A percentile compares a stretch with the other conserved stretches of the same genome.
Evolutionary conservation across 768 basidiomycete genomes (phyloP).

Genomic region (Panaeolus cyanescens): DNA sequence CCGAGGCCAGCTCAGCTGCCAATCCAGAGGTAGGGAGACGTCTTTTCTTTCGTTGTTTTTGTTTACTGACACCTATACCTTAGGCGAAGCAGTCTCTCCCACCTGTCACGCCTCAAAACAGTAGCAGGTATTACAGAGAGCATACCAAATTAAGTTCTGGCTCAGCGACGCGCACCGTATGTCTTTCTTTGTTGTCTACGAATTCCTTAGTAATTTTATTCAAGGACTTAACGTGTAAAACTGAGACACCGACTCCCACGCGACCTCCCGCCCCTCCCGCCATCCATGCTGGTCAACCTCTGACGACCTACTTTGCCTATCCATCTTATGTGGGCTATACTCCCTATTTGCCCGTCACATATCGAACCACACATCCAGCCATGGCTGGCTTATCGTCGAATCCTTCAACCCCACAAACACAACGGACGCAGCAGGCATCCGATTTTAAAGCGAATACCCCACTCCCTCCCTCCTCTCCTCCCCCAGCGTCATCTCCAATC

Average conservation of each 20-base stretch:
- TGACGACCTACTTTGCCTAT: constrained; percentile 37
- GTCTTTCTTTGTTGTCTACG: constrained; percentile 17
- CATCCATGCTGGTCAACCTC: constrained; percentile 25
- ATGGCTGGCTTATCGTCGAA: constrained; percentile 31
- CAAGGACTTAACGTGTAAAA: constrained; percentile 33
- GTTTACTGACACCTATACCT: constrained; percentile 14
- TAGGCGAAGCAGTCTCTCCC: constrained; percentile 14
- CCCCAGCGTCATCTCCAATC: constrained; percentile 54
- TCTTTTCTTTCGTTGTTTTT: constrained; percentile 24
- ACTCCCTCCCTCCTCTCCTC: constrained; percentile 64
- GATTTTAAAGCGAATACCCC: constrained; percentile 38
- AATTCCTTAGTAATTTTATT: constrained; percentile 13
- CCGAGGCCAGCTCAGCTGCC: constrained; percentile 27
- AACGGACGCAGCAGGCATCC: constrained; percentile 39
- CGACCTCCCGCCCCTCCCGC: constrained; percentile 29
- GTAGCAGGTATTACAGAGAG: constrained; percentile 58
- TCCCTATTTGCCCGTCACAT: constrained; percentile 37
- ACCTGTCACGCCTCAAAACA: constrained; percentile 56
- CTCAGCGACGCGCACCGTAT: constrained; percentile 30
- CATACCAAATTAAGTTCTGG: constrained; percentile 39
- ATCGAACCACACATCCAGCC: constrained; percentile 27
- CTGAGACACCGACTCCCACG: constrained; percentile 49
- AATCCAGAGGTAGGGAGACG: constrained; percentile 43
- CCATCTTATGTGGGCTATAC: constrained; percentile 41
- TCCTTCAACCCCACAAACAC: constrained; percentile 52